These are phyloP conservation scores for Ogataea nakhonphanomensis DNA, from an alignment of 805 yeast genomes.

Conservation along the genomic window DNA sequence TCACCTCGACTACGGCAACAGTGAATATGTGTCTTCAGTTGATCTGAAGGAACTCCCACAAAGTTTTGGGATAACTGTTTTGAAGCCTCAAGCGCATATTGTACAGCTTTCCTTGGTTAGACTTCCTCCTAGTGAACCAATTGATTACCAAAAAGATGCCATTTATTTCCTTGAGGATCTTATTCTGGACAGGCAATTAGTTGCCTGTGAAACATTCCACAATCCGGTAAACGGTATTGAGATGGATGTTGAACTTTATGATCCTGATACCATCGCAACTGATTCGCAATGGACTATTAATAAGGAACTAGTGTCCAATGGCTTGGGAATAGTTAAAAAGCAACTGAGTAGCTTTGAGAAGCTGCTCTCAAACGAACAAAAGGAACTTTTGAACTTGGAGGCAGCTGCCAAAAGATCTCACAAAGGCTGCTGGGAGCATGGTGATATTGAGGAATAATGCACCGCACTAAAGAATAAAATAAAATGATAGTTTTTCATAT, in stretches of 20 bases:
- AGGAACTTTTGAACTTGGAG: constrained; percentile 43
- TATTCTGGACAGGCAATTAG: constrained; percentile 49
- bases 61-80: constrained; percentile 38
- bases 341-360: constrained; percentile 35
- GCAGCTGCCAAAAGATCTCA: constrained; percentile 46
- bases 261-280: constrained; percentile 48
- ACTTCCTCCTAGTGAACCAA: constrained; percentile 55
- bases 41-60: constrained; percentile 52
- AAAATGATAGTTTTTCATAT: neutral
- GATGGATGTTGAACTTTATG: constrained; percentile 51
- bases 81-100: constrained; percentile 55
- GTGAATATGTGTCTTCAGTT: constrained; percentile 41
- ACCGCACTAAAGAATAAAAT: neutral
- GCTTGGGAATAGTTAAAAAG: constrained; percentile 53
- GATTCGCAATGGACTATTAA: constrained; percentile 60
- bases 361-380: constrained; percentile 35
- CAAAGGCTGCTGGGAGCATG: constrained; percentile 72
- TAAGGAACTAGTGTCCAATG: constrained; percentile 53
- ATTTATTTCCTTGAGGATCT: constrained; percentile 51
- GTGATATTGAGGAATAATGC: constrained; percentile 64
- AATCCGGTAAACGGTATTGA: constrained; percentile 41
- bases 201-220: constrained; percentile 47
- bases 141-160: constrained; percentile 54
- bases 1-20: constrained; percentile 61
- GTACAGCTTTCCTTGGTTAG: constrained; percentile 49